phyloP scores from a whole-genome alignment of 257 asterid genomes.

The Plantago ovata region DNA sequence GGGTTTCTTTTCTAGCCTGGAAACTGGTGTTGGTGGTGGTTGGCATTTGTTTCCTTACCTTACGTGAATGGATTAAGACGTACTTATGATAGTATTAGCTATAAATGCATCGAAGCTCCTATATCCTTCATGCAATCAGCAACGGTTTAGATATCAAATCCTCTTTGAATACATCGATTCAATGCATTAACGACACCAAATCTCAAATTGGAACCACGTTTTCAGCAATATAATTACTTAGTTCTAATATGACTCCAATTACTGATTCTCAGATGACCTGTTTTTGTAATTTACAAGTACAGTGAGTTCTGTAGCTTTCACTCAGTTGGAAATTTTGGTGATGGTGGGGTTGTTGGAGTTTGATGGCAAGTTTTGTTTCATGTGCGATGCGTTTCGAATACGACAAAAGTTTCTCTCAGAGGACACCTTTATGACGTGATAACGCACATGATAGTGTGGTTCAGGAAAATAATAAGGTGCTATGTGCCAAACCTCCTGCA shows the following conservation, averaged over 20 bases:
- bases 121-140: neutral
- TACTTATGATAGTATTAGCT: neutral
- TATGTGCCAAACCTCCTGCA: too few species aligned
- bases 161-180: neutral
- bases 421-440: too few species aligned
- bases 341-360: too few species aligned
- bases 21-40: neutral
- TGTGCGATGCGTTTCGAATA: neutral
- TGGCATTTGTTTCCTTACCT: conserved; percentile 10
- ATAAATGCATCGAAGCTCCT: neutral
- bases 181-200: neutral
- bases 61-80: neutral
- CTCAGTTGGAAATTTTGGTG: too few species aligned
- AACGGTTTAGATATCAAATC: neutral
- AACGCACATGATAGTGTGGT: too few species aligned
- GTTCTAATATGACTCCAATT: neutral
- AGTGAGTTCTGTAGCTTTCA: too few species aligned
- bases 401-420: neutral
- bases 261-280: neutral
- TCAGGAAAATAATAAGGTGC: too few species aligned
- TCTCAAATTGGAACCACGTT: neutral
- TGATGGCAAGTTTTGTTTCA: neutral
- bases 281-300: too few species aligned
- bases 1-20: neutral
- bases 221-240: neutral